phyloP scores from a whole-genome alignment of 129 eudicot species.

The Solidago caesia region DNA sequence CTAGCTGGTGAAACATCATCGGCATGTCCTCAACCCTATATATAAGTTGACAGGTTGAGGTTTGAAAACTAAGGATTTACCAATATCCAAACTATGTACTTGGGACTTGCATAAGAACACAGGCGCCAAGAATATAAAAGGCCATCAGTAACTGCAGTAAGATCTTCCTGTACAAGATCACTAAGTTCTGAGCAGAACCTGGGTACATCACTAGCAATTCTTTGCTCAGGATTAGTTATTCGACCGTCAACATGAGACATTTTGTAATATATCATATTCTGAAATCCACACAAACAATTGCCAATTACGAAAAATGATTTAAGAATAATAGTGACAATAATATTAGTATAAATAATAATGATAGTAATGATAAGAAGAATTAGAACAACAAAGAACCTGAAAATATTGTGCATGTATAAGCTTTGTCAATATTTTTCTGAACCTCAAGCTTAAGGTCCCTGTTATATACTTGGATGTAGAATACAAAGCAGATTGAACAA shows the following conservation, averaged over 20 bases:
- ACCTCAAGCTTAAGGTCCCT: slow-evolving; percentile 94
- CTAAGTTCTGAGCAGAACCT: slow-evolving; percentile 90
- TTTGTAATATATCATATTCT: slow-evolving; percentile 99
- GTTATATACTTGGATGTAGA: slow-evolving; percentile 96
- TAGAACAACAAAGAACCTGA: slow-evolving; percentile 46
- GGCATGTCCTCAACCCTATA: neutral
- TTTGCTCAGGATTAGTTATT: slow-evolving; percentile 88
- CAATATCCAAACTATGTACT: slow-evolving; percentile 95
- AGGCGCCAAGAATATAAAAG: slow-evolving; percentile 94
- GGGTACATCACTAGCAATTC: slow-evolving; percentile 98
- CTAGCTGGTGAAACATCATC: slow-evolving; percentile 17
- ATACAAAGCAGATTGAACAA: slow-evolving; percentile 81
- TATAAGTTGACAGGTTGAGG: slow-evolving; percentile 3
- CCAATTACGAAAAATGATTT: slow-evolving; percentile 6
- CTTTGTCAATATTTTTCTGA: slow-evolving; percentile 89
- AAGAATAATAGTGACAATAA: neutral
- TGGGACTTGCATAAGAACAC: slow-evolving; percentile 99
- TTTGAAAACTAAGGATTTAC: slow-evolving; percentile 37
- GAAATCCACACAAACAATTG: slow-evolving; percentile 36
- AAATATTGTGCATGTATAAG: slow-evolving; percentile 89
- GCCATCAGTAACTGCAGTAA: slow-evolving; percentile 90
- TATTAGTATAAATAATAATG: neutral
- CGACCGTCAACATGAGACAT: slow-evolving; percentile 98
- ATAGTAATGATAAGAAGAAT: neutral
- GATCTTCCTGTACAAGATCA: slow-evolving; percentile 99